Percentiles rank a stretch among this genome's conserved stretches.
Conservation (phyloP, 345 rosid species). For the Gossypium australe region DNA sequence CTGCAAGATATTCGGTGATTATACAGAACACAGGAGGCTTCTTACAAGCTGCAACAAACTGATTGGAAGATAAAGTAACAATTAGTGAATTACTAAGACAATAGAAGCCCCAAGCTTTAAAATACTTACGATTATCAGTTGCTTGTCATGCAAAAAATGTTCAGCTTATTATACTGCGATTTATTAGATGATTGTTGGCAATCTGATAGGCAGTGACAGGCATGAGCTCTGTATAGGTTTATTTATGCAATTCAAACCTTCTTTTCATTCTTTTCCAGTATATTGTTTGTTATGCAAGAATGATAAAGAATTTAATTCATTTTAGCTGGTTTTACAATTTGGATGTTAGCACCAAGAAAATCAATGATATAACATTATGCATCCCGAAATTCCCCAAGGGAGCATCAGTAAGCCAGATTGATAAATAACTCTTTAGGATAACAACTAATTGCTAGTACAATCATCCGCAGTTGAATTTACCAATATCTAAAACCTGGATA, state of each 20-base stretch:
- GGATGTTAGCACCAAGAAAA: background rate
- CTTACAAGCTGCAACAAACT: slow-evolving; percentile 74
- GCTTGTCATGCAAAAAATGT: background rate
- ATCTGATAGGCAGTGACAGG: background rate
- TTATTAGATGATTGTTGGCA: background rate
- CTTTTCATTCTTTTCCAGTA: background rate
- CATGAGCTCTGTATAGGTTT: background rate
- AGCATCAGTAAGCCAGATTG: background rate
- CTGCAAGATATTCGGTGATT: slow-evolving; percentile 64
- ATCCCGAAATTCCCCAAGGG: background rate
- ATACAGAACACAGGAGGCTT: slow-evolving; percentile 64
- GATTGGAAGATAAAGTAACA: slow-evolving; percentile 23
- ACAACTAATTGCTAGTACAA: background rate
- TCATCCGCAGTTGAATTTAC: background rate
- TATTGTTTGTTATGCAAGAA: background rate
- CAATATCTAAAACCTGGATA: background rate
- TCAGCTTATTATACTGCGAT: background rate
- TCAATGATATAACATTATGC: background rate
- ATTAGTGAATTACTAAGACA: slow-evolving; percentile 6
- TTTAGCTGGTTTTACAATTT: background rate
- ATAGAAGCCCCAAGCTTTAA: background rate
- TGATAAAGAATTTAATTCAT: background rate
- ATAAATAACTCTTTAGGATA: background rate
- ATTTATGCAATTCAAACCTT: background rate
- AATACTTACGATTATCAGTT: background rate